Base-by-base conservation (phyloP, 495 filamentous ascomycete genomes). In the Trichoderma erinaceum region DNA sequence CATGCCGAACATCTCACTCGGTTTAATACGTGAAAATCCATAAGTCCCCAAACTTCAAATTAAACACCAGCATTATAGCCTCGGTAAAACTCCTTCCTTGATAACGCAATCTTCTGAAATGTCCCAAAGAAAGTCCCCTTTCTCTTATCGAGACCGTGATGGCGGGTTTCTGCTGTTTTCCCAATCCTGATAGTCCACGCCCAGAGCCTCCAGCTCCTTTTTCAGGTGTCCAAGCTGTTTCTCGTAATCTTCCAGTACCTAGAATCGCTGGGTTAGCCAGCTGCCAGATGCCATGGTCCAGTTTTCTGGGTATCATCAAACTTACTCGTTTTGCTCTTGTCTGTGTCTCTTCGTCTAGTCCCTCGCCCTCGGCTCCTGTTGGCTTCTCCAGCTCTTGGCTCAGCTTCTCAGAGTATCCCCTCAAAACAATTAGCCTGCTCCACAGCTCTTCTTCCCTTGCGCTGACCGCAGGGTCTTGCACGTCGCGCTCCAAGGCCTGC, bases 391-490 rank as follows among this genome's bases (percentile, higher is more conserved):
- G 83, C 79, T 97, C 93, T 65, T 83, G 83, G 77, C 92, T 89
- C 70, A 99, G 79, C 61, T 86, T 85, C 73, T 88, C 87, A 43
- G 90, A 90, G 70, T 92, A 86, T 69, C 94, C 92, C 71, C 91
- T 82, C 44, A 97, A 86, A 32, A 88, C 88, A 67, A 96, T 86
- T 85, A 99, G 89, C 41, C 96, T 83, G 44, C 95, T 96, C 95
- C 95, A 99, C 64, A 99, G 90, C 80, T 99, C 95, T 77, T 99
- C 95, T 66, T 87, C 87, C 67, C 93, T 81, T 5, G 92, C 93
- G 65, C 83, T 88, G 61, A 97, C 81, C 21, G 88, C 88, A 2
- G 96, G 94, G 78, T 99, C 96, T 67, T 89, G 89, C 18, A 94
- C 85, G 21, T 78, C 78, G 70, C 85, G 86, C 74, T 97, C 92